These are phyloP conservation scores for Barnettozyma hawaiiensis DNA, from an alignment of 1,139 yeast genomes.

Conservation along the genomic window DNA sequence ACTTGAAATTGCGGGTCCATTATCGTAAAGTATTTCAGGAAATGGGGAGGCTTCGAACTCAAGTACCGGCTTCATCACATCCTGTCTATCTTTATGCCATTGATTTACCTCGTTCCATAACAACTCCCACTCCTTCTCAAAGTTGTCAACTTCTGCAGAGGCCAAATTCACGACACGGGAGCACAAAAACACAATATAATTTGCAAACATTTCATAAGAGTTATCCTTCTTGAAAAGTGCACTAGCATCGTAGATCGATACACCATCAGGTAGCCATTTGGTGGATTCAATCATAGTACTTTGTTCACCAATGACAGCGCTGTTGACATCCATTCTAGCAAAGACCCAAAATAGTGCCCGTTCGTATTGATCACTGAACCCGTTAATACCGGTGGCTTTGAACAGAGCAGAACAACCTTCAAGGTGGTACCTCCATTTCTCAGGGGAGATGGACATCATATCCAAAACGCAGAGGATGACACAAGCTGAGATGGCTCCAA, in stretches of 20 bases:
- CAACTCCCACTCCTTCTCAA: constrained; percentile 33
- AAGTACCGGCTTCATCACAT: constrained; percentile 30
- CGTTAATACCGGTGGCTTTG: constrained; percentile 33
- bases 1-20: constrained; percentile 36
- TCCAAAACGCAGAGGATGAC: constrained; percentile 33
- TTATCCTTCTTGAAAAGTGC: constrained; percentile 23
- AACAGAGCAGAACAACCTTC: constrained; percentile 37
- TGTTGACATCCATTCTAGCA: constrained; percentile 37
- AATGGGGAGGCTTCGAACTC: constrained; percentile 31
- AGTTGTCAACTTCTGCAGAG: constrained; percentile 21
- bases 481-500: constrained; percentile 28
- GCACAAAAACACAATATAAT: constrained; percentile 35
- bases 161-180: constrained; percentile 34
- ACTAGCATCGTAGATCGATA: constrained; percentile 25
- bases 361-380: constrained; percentile 31
- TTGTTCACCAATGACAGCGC: constrained; percentile 34
- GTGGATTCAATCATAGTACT: constrained; percentile 31
- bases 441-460: constrained; percentile 33
- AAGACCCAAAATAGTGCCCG: constrained; percentile 37
- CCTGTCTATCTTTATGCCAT: constrained; percentile 34
- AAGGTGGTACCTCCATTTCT: constrained; percentile 35
- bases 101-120: constrained; percentile 34
- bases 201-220: constrained; percentile 36
- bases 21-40: constrained; percentile 34
- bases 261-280: constrained; percentile 32